Conservation (phyloP, 2,329 filamentous ascomycete species). For the Metarhizium guizhouense region DNA sequence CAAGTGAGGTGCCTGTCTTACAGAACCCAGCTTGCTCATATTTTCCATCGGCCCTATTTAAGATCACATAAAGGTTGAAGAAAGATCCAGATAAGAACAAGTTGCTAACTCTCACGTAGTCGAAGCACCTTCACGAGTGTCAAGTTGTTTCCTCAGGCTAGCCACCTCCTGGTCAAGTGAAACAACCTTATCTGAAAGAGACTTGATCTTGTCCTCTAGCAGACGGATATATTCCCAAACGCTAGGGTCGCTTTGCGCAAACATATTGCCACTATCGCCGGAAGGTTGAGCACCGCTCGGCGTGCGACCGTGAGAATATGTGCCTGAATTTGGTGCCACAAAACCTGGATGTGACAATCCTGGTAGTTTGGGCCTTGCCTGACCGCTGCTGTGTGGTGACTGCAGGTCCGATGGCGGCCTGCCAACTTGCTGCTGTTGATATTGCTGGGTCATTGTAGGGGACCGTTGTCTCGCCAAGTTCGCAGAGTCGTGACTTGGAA, state of each 20-base stretch:
- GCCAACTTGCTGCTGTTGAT: constrained; percentile 51
- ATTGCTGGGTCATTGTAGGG: constrained; percentile 55
- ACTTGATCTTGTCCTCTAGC: constrained; percentile 48
- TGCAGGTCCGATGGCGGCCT: constrained; percentile 48
- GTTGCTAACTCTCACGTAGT: constrained; percentile 1
- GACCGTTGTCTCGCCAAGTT: constrained; percentile 49
- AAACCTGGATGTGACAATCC: constrained; percentile 28
- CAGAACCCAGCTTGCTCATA: neutral
- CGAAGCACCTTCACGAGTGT: constrained; percentile 18
- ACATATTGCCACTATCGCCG: constrained; percentile 58
- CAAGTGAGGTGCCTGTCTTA: neutral
- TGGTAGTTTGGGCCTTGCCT: constrained; percentile 28
- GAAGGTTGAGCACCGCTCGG: constrained; percentile 44
- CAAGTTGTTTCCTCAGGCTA: constrained; percentile 24
- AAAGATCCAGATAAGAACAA: neutral
- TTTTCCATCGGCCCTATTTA: neutral
- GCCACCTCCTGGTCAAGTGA: constrained; percentile 25
- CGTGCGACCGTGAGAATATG: constrained; percentile 23
- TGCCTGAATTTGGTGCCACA: constrained; percentile 19
- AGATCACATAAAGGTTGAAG: neutral
- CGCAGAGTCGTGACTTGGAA: constrained; percentile 41
- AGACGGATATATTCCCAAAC: constrained; percentile 66
- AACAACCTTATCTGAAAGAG: constrained; percentile 24
- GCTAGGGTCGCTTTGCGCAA: constrained; percentile 50
- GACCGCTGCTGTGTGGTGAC: constrained; percentile 40